phyloP scores from a whole-genome alignment of 139 green algal species.

The Gonium pectorale region DNA sequence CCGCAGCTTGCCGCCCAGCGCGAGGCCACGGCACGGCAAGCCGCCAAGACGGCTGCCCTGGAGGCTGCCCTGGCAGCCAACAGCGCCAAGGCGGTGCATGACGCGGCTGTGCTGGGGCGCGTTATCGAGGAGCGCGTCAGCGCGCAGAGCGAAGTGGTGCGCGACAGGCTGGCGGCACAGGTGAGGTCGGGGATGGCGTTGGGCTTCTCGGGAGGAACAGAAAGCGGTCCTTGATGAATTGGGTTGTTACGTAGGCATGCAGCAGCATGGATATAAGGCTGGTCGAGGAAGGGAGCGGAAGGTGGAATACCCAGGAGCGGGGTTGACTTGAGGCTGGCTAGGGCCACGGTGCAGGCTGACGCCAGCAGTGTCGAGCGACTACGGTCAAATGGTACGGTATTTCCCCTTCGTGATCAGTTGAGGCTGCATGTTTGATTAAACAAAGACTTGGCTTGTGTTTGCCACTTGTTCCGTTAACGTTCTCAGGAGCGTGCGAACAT shows the following conservation, averaged over 20 bases:
- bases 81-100: conserved; percentile 22
- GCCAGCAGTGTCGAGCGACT: too few species aligned
- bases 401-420: too few species aligned
- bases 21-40: not conserved
- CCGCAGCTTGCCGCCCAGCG: conserved; percentile 15
- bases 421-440: too few species aligned
- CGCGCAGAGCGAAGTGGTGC: not conserved
- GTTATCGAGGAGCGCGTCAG: conserved; percentile 20
- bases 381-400: too few species aligned
- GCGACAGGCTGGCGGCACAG: conserved; percentile 20
- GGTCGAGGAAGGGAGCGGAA: too few species aligned
- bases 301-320: too few species aligned
- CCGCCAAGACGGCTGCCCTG: conserved; percentile 43
- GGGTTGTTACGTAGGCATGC: too few species aligned
- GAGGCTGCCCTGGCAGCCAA: conserved; percentile 30
- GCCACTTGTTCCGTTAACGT: not conserved
- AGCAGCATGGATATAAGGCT: too few species aligned
- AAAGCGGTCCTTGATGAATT: too few species aligned
- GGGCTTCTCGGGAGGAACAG: too few species aligned
- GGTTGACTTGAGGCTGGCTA: too few species aligned
- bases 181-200: not conserved
- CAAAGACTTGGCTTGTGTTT: not conserved
- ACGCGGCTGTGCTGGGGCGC: not conserved
- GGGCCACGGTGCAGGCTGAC: too few species aligned
- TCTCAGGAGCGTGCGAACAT: conserved; percentile 17